Base-by-base conservation (phyloP, 441 rosid species). In the Eruca vesicaria region DNA sequence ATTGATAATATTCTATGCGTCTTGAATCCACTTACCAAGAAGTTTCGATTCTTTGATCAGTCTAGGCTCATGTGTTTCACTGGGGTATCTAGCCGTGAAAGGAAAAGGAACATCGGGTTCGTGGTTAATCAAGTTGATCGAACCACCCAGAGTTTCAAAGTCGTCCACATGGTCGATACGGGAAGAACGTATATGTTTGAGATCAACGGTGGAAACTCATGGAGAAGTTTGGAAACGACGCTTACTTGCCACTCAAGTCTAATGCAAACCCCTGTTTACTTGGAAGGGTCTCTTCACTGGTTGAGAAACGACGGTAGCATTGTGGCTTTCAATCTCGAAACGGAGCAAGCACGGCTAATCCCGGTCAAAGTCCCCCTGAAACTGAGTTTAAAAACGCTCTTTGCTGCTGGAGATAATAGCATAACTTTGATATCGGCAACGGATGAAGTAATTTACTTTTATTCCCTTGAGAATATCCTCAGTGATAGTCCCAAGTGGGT, bases 221-320 rank as follows among this genome's bases (percentile, higher is more conserved):
- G 78, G 73, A 59, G 16, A 29, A 0, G 5, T 2, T 66, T 65
- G 20, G 7, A 57, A 58, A 28, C 48, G 2, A 36, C 2, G 52
- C 10, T 73, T 66, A 14, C 72, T 67, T 74, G 68, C 53, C 0
- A 3, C 6, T 0, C 72, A 67, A 74, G 72, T 8, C 50, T 58
- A 9, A 26, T 26, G 31, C 26, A 26, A 53, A 10, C 3, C 2
- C 55, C 68, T 29, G 33, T 74, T 58, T 67, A 59, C 63, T 14
- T 67, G 1, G 12, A 60, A 9, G 56, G 68, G 53, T 45, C 33
- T 59, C 67, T 75, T 21, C 63, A 68, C 32, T 75, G 73, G 78
- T 12, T 68, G 15, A 38, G 78, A 67, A 12, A 23, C 0, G 68
- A 75, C 32, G 68, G 68, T 21, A 50, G 63, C 63, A 68, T 67